A percentile compares a stretch with the other conserved stretches of the same genome.
Conservation (phyloP, 2,329 filamentous ascomycete genomes). For the Claviceps quebecensis region DNA sequence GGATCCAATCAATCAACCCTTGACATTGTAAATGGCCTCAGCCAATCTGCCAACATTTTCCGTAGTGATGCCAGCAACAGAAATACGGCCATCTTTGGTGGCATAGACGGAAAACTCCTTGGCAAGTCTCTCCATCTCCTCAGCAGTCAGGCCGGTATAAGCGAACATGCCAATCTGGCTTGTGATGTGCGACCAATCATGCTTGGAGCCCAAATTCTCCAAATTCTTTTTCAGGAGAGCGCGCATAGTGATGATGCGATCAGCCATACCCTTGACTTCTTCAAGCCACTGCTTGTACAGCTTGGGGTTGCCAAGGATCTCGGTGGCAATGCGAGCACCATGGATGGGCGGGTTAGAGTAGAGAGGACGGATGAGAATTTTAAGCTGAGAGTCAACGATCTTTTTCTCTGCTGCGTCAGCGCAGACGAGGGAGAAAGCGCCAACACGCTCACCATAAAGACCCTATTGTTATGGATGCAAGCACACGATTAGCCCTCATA, state of each 20-base stretch:
- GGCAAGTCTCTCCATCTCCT: conserved; percentile 83
- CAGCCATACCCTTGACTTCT: conserved; percentile 97
- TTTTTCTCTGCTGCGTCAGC: conserved; percentile 81
- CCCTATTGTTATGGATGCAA: conserved; percentile 36
- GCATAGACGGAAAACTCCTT: conserved; percentile 97
- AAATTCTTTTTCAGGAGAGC: conserved; percentile 88
- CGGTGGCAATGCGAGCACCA: conserved; percentile 83
- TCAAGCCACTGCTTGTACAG: conserved; percentile 89
- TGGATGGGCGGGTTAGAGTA: conserved; percentile 98
- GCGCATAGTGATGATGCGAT: conserved; percentile 98
- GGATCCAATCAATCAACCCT: conserved; percentile 34
- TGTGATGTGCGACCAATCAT: conserved; percentile 98
- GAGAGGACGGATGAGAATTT: conserved; percentile 90
- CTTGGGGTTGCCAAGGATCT: conserved; percentile 74
- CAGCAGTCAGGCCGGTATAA: conserved; percentile 81
- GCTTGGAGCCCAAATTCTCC: conserved; percentile 85
- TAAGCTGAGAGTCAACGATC: conserved; percentile 92
- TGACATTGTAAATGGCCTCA: conserved; percentile 74
- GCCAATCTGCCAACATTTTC: conserved; percentile 69
- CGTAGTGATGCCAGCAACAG: conserved; percentile 69
- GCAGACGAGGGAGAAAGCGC: conserved; percentile 87
- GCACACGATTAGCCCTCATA: not conserved
- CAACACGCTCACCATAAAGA: conserved; percentile 95
- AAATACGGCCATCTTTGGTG: conserved; percentile 82
- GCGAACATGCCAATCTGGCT: conserved; percentile 99